Base-by-base conservation (phyloP, 805 yeast genomes). In the Debaryomyces castellii region DNA sequence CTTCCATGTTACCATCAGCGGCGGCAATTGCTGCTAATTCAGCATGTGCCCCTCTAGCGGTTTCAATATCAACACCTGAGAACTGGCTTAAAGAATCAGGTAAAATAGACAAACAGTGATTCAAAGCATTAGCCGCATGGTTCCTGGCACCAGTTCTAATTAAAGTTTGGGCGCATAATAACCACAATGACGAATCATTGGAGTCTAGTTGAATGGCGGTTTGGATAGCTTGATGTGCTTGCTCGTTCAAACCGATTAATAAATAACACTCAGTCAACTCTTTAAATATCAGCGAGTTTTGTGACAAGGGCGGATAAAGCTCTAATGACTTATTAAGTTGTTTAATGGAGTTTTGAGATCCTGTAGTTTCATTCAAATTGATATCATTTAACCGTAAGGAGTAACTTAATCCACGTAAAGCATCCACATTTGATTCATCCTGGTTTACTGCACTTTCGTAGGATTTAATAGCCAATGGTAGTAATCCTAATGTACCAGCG, bases 1-100 rank as follows among this genome's bases (percentile, higher is more conserved):
- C 53, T 44, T 78, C 81, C 32, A 73, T 64, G 52, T 80, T 73
- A 14, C 77, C 77, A 22, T 79, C 78, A 6, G 74, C 68, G 1
- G 77, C 73, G 2, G 80, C 78, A n/a, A 81, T 64, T 4, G 77
- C 76, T 0, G 83, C 85, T 39, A 82, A 62, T 52, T 80, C 82
- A 3, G 79, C 73, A 60, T 80, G 84, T 2, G 77, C 75, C 12
- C 74, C 67, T 44, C 83, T 65, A 0, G 80, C 76, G 1, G 77
- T 66, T 43, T 76, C 77, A n/a, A 76, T 58, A 39, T 74, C 78
- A 4, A 58, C 57, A 1, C 54, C 34, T 5, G 60, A 46, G 41
- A 67, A 54, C 37, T 64, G 57, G 40, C 50, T 55, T 7, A 67
- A 52, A 16, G 56, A 49, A 14, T 59, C 63, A 2, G 78, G 77